phyloP scores from a whole-genome alignment of 2,329 filamentous ascomycete genomes.

The Corynespora cassiicola region DNA sequence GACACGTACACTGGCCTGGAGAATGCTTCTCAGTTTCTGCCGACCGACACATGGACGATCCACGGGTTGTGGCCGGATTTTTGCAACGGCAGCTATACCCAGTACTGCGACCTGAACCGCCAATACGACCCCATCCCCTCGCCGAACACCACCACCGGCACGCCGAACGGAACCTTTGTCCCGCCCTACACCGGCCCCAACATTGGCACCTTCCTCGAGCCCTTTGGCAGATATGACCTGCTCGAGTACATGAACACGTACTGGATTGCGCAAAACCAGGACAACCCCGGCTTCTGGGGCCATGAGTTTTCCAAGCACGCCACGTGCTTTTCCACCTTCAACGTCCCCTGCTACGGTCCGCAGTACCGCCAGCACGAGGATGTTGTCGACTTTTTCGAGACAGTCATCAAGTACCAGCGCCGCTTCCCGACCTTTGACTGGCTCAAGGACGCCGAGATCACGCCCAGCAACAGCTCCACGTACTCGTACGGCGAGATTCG shows the following conservation, averaged over 20 bases:
- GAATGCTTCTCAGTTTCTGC: slow-evolving; percentile 63
- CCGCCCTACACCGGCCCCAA: slow-evolving; percentile 64
- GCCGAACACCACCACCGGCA: slow-evolving; percentile 69
- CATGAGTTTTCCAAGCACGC: slow-evolving; percentile 74
- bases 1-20: slow-evolving; percentile 68
- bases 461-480: slow-evolving; percentile 63
- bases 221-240: slow-evolving; percentile 65
- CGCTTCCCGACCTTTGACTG: slow-evolving; percentile 66
- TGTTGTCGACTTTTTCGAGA: slow-evolving; percentile 69
- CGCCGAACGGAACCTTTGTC: slow-evolving; percentile 59
- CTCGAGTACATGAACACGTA: slow-evolving; percentile 70
- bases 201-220: slow-evolving; percentile 65
- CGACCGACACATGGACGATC: slow-evolving; percentile 63
- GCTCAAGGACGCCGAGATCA: slow-evolving; percentile 62
- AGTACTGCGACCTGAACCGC: slow-evolving; percentile 70
- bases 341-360: slow-evolving; percentile 69
- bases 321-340: slow-evolving; percentile 72
- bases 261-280: slow-evolving; percentile 66
- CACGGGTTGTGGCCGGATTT: slow-evolving; percentile 66
- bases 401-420: slow-evolving; percentile 64
- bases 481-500: slow-evolving; percentile 64
- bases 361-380: slow-evolving; percentile 63
- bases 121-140: slow-evolving; percentile 69
- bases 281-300: slow-evolving; percentile 68
- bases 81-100: slow-evolving; percentile 65